Percentiles rank a stretch among this genome's conserved stretches.
These are phyloP conservation scores for Macrolepiota dolichaula DNA, from an alignment of 768 basidiomycete genomes.

Conservation along the genomic window DNA sequence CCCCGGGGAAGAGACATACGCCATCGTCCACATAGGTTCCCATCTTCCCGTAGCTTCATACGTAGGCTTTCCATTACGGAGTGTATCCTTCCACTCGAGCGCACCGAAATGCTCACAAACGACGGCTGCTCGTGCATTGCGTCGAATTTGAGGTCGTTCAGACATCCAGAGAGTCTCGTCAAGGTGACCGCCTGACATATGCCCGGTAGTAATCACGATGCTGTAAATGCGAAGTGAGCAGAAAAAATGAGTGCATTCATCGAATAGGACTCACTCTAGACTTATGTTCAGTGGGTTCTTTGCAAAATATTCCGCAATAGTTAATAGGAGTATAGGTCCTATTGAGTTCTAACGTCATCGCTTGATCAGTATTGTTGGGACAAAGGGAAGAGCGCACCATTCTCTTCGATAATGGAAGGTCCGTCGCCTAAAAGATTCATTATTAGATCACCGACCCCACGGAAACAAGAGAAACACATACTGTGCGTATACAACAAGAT, in stretches of 20 bases:
- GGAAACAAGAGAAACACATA: neutral
- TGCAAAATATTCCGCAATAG: conserved; percentile 27
- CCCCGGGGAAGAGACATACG: conserved; percentile 15
- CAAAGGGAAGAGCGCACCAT: conserved; percentile 16
- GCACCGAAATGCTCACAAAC: conserved; percentile 30
- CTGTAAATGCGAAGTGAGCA: conserved; percentile 10
- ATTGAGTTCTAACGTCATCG: neutral
- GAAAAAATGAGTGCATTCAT: neutral
- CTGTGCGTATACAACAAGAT: conserved; percentile 29
- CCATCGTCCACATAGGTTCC: conserved; percentile 32
- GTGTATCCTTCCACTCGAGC: conserved; percentile 26
- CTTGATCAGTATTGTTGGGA: neutral
- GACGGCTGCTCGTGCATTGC: conserved; percentile 25
- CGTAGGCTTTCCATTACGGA: conserved; percentile 16
- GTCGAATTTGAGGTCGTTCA: conserved; percentile 20
- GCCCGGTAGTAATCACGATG: conserved; percentile 26
- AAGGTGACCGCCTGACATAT: conserved; percentile 25
- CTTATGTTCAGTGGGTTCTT: conserved; percentile 22
- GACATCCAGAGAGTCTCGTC: conserved; percentile 27
- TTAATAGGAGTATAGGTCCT: conserved; percentile 27
- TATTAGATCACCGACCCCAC: neutral
- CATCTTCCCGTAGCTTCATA: conserved; percentile 22
- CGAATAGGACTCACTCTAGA: conserved; percentile 19
- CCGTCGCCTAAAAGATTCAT: conserved; percentile 21
- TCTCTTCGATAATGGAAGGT: conserved; percentile 29